Conservation (phyloP, 1,139 yeast species). For the Blastobotrys persicus region DNA sequence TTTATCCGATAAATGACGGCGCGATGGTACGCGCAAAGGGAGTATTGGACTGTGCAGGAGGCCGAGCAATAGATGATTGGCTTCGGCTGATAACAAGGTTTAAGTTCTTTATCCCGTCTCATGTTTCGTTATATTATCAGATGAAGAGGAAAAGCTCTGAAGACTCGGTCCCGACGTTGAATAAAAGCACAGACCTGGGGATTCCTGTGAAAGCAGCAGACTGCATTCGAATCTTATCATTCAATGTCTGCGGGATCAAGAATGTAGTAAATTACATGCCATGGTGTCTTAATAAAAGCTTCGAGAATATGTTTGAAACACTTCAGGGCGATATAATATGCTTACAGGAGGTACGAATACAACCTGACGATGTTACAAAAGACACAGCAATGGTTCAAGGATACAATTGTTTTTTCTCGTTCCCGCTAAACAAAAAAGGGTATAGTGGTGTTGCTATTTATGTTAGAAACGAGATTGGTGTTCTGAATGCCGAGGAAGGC, state of each 20-base stretch:
- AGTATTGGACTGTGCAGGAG: no score
- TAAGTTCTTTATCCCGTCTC: no score
- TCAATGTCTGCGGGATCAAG: conserved; percentile 83
- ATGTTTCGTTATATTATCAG: no score
- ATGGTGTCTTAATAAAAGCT: conserved; percentile 59
- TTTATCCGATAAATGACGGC: no score
- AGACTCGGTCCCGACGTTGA: no score
- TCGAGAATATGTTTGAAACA: conserved; percentile 49
- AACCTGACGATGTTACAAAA: conserved; percentile 46
- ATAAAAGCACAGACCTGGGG: no score
- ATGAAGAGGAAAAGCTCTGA: no score
- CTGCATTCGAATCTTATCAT: conserved; percentile 53
- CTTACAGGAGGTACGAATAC: conserved; percentile 81
- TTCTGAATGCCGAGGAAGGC: conserved; percentile 87
- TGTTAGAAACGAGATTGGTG: conserved; percentile 48
- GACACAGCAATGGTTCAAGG: conserved; percentile 57
- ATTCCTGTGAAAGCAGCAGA: conserved; percentile 15
- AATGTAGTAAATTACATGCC: conserved; percentile 81
- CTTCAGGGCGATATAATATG: conserved; percentile 76
- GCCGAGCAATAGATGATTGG: no score
- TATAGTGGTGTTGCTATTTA: conserved; percentile 92
- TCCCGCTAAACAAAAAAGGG: conserved; percentile 64
- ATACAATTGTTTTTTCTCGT: conserved; percentile 63
- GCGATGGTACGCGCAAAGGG: no score
- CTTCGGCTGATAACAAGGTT: no score